A percentile compares a stretch with the other conserved stretches of the same genome.
Conservation (phyloP, 768 basidiomycete species). For the Sporobolomyces phaffii region DNA sequence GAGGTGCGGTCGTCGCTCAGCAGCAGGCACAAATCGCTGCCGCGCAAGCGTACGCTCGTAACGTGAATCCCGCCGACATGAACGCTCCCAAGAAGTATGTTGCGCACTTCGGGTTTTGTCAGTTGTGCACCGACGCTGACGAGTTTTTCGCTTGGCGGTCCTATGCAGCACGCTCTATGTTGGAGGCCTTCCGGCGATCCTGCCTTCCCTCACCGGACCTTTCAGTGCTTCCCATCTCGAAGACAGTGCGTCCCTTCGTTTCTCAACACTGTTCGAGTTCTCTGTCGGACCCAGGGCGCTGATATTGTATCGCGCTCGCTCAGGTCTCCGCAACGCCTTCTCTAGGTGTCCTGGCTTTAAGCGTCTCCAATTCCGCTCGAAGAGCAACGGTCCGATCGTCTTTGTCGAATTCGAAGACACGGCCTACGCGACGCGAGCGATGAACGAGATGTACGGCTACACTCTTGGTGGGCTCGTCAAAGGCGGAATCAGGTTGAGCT, state of each 20-base stretch:
- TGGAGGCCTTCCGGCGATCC: conserved; percentile 78
- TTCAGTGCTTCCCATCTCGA: conserved; percentile 77
- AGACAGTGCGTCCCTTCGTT: conserved; percentile 52
- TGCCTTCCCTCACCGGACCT: conserved; percentile 45
- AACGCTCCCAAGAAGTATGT: conserved; percentile 39
- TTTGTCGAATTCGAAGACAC: conserved; percentile 99
- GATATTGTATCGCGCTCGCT: not conserved
- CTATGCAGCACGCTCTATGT: conserved; percentile 79
- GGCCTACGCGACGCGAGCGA: conserved; percentile 70
- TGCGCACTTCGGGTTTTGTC: not conserved
- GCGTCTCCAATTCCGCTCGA: conserved; percentile 88
- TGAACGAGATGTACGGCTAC: conserved; percentile 83
- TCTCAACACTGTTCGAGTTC: not conserved
- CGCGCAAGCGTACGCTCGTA: conserved; percentile 17
- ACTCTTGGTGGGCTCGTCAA: conserved; percentile 87
- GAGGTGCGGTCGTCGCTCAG: not conserved
- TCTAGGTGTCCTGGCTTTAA: conserved; percentile 73
- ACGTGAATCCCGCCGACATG: conserved; percentile 38
- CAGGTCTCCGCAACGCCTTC: conserved; percentile 67
- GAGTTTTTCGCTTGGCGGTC: not conserved
- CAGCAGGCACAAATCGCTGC: conserved; percentile 4
- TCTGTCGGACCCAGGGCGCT: not conserved
- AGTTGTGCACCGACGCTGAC: not conserved
- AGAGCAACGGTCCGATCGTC: conserved; percentile 97
- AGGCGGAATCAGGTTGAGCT: conserved; percentile 87